Base-by-base conservation (phyloP, 192 early-diverging fungal species). In the Geosiphon pyriformis region DNA sequence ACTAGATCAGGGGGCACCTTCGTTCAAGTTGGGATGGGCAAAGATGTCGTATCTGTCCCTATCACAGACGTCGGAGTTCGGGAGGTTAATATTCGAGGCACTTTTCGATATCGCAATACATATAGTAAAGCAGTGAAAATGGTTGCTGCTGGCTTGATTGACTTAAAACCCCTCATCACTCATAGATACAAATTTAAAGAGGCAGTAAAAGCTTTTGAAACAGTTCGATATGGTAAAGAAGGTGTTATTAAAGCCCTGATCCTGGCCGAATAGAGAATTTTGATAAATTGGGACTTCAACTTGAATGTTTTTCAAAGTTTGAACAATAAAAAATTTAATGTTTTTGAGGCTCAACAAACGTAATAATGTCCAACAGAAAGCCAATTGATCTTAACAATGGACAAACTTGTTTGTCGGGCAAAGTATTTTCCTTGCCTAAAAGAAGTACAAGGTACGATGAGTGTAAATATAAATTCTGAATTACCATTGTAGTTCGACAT, bases 21-120 rank as follows among this genome's bases (percentile, higher is more conserved):
- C 23, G 72, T 75, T 26, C 57, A 76, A 47, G 72, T 79, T 25
- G 77, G 77, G 23, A 76, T 79, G 77, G 74, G 77, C 32, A 67
- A 57, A 29, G 65, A 59, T 10, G 59, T 76, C 4, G 72, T 74
- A 31, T 35, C 61, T 18, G 18, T 79, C 17, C 75, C 77, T 1
- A 66, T 79, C 7, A 33, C 70, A 23, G 74, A 76, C 20, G 53
- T 76, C 0, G 58, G 65, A 34, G 60, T 57, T 31, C 61, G 74
- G 33, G 77, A 79, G 57, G 67, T 79, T 35, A 75, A 73, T 63
- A 48, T 79, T 23, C 68, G 32, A 33, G 77, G 77, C 29, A 58
- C 71, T 17, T 76, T 79, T 59, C 69, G 77, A 34, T 79, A 79
- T 50, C 64, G 65, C 48, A 79, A 79, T 37, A 71, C 69, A 20